Evolutionary conservation across 108 stramenopile species (phyloP), one percentile per base, ranked within the genome.

Genomic region (Skeletonema tropicum): DNA sequence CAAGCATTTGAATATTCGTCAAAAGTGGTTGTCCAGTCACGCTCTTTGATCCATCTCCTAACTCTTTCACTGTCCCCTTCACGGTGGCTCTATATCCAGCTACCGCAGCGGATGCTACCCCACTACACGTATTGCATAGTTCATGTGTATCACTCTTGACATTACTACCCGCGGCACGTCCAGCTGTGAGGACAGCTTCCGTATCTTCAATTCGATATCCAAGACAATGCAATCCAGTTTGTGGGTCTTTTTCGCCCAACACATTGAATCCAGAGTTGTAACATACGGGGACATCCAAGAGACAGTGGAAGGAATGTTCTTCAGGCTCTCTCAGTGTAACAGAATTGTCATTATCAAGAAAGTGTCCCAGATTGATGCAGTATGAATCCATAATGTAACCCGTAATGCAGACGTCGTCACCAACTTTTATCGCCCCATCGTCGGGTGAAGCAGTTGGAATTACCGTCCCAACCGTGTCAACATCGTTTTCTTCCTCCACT

Each of bases 301-400:
- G 64, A 46, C 85, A 86, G 72, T 86, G 81, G 46, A 83, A 71
- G 5, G 82, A 75, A 57, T 86, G 85, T 13, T 31, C 17, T 39
- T 77, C 76, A 5, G 84, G 80, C 5, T 64, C 15, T 36, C 66
- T 70, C 41, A 86, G 55, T 21, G 79, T 76, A 19, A n/a, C 35
- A 14, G 30, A 14, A 2, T 38, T 3, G 25, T 71, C 69, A 60
- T 82, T 79, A 59, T 85, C 77, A 6, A 82, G 48, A 13, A 85
- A 64, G 14, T 65, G 60, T 14, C 65, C 73, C 12, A 64, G 30
- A 12, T 78, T 49, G 61, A 83, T 83, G 38, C 82, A 83, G 60
- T 46, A 83, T 0, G 19, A n/a, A 45, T 83, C 82, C 82, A 83
- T 78, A 3, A 83, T 65, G 57, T 68, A 76, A 7, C 82, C 82